Conservation (phyloP, 345 rosid genomes). For the Gossypium bickii region DNA sequence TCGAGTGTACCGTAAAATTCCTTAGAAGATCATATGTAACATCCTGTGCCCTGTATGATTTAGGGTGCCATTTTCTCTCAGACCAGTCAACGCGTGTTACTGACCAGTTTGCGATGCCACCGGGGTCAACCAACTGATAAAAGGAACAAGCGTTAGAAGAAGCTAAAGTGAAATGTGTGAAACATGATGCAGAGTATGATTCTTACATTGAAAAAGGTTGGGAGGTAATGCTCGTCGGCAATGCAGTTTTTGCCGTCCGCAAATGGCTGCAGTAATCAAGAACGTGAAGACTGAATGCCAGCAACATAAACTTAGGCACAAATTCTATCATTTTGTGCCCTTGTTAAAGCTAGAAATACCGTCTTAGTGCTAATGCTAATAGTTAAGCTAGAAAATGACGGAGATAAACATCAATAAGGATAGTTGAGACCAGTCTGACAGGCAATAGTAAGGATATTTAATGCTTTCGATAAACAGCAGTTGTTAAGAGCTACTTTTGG, state of each 20-base stretch:
- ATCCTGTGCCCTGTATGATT: conserved; percentile 71
- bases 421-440: too few species aligned
- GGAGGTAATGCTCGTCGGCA: conserved; percentile 95
- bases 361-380: neutral
- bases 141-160: conserved; percentile 17
- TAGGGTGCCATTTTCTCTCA: conserved; percentile 98
- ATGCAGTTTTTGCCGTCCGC: conserved; percentile 89
- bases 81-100: conserved; percentile 99
- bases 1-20: conserved; percentile 62
- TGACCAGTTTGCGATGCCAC: conserved; percentile 89
- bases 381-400: neutral
- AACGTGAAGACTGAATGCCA: conserved; percentile 17
- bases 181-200: conserved; percentile 14
- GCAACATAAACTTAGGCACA: neutral
- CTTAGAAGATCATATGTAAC: conserved; percentile 55
- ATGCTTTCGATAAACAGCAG: neutral
- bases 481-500: neutral
- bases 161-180: neutral
- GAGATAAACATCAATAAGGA: too few species aligned
- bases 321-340: neutral
- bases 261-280: conserved; percentile 64
- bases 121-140: conserved; percentile 81
- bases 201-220: conserved; percentile 84
- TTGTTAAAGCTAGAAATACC: neutral
- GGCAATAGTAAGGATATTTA: neutral